Base-by-base conservation (phyloP, 352 stramenopile genomes). In the Phytophthora sansomeana region DNA sequence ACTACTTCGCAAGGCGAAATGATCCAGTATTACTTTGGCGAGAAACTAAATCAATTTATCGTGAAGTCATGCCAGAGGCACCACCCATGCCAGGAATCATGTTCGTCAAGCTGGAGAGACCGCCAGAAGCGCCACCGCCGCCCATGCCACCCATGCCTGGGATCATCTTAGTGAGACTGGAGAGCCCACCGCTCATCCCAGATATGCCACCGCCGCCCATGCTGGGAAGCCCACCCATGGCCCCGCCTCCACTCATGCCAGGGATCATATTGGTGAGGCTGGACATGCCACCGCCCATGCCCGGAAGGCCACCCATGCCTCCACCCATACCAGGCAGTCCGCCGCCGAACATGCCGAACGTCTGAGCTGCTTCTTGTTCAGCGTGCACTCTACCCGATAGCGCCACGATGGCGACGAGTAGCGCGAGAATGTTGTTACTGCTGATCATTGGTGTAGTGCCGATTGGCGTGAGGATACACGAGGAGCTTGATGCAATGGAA, bases 391-490 rank as follows among this genome's bases (percentile, higher is more conserved):
- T 11, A 5, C 11, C 26, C 19, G 19, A 57, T 26, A 57, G 17
- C 13, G 19, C 16, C 32, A 21, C 24, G 19, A 33, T 8, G 19
- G 33, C 33, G 10, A 58, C 43, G 24, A 17, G n/a, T 19, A 58
- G 50, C 9, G 35, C 21, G 50, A 58, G 26, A 35, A 58, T 58
- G 21, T 58, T 58, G 50, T 8, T 47, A 21, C 35, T 57, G 50
- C 26, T 47, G 14, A 47, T 19, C 50, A 58, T 58, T 46, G n/a
- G 5, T 44, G 2, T n/a, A n/a, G n/a, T n/a, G n/a, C n/a, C n/a
- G n/a, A 44, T 44, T 44, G 38, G 50, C 46, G 26, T 14, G 35
- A 43, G 48, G 9, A 32, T 26, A 6, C 19, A 44, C n/a, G n/a
- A n/a, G n/a, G n/a, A n/a, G n/a, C n/a, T 9, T n/a, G n/a, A n/a